phyloP scores from a whole-genome alignment of 139 green algal species.

The Chlamydomonas sphaeroides region DNA sequence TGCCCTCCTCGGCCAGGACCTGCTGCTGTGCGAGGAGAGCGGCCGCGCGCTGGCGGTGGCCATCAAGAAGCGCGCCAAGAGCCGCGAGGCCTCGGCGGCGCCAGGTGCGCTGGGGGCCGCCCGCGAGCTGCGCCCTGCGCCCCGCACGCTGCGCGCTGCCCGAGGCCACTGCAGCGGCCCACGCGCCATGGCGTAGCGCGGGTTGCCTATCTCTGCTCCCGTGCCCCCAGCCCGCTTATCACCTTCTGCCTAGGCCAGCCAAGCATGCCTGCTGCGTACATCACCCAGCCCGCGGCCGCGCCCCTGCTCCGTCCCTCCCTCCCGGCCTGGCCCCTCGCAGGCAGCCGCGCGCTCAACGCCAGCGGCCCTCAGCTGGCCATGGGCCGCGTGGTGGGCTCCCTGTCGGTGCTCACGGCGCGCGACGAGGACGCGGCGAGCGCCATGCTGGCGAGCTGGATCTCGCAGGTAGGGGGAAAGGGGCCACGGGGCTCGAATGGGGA shows the following conservation, averaged over 20 bases:
- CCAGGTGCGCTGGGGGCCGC: background rate
- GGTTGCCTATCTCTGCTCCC: no score
- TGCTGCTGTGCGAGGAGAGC: constrained; percentile 89
- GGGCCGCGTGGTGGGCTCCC: constrained; percentile 89
- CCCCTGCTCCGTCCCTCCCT: background rate
- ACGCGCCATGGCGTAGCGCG: no score
- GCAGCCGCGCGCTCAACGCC: constrained; percentile 49
- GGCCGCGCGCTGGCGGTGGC: constrained; percentile 87
- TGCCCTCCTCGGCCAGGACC: no score
- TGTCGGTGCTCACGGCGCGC: constrained; percentile 88
- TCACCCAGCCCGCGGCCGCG: no score
- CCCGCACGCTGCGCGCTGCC: no score
- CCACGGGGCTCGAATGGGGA: no score
- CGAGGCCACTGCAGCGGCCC: no score
- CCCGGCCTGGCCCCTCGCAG: background rate
- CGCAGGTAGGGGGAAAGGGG: constrained; percentile 71
- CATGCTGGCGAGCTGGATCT: constrained; percentile 96
- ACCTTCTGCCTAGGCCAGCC: no score
- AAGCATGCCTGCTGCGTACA: no score
- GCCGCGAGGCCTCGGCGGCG: background rate
- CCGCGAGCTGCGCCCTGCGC: no score
- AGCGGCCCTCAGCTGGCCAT: constrained; percentile 77
- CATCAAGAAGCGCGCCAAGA: constrained; percentile 70
- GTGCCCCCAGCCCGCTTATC: no score
- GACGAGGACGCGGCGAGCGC: constrained; percentile 83